Base-by-base conservation (phyloP, 805 yeast species). In the Candida ipomoeae region DNA sequence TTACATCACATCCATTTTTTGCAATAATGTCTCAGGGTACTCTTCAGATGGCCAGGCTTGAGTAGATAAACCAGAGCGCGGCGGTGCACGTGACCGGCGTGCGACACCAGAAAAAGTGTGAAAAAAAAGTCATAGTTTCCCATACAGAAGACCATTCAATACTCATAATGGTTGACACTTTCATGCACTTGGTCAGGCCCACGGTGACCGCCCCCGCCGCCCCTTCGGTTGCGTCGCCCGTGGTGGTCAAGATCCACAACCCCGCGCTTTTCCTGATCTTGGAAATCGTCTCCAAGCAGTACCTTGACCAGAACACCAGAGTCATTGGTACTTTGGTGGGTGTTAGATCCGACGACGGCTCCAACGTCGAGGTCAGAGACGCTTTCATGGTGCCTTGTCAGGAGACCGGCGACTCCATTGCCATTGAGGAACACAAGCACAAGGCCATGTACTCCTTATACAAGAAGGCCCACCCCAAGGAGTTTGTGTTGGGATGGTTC, bases 281-380 rank as follows among this genome's bases (percentile, higher is more conserved):
- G 54, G 94, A 89, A 64, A 83, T 87, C 55, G 87, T 69, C 68
- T 81, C 81, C 71, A 67, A 74, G 73, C 64, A 80, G 60, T 66
- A 65, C 36, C 66, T 71, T 50, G 63, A 67, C 40, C 55, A 58
- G 41, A 63, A 78, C 55, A 71, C 74, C 56, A 79, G 94, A 66
- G 81, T 85, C 53, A 83, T 89, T 58, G 96, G 96, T 54, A 87
- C 96, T 13, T 76, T 89, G 52, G 73, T 89, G 43, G 96, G 96
- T 33, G 69, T 78, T 44, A 79, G 96, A 66, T 84, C 91, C 23
- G 96, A 89, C 54, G 96, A 89, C 64, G 95, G 95, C 13, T 71
- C 80, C 15, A 85, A 80, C 60, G 76, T 87, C 41, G 92, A 84
- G 60, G 73, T 89, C 60, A 79, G 82, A 63, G 87, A 82, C 55